A percentile compares a stretch with the other conserved stretches of the same genome.
Evolutionary conservation across 1,284 basidiomycete genomes (phyloP).

Genomic region (Phaffia rhodozyma): DNA sequence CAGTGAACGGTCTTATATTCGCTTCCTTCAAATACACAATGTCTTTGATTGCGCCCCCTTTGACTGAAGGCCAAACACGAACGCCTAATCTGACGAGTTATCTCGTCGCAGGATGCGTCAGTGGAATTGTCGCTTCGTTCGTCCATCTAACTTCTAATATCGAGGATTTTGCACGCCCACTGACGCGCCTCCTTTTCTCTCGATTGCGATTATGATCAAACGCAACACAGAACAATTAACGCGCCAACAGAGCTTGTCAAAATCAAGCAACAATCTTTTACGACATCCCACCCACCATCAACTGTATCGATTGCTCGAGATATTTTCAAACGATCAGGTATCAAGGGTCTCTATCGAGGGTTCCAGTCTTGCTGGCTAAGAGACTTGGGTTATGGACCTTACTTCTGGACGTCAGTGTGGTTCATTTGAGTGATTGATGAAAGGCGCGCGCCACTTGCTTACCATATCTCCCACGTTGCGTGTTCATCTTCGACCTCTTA

Average conservation of each 20-base stretch:
- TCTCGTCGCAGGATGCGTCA: conserved; percentile 11
- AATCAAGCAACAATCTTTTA: conserved; percentile 12
- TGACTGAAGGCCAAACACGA: not conserved
- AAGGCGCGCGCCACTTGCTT: not conserved
- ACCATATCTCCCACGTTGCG: not conserved
- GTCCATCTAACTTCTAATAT: not conserved
- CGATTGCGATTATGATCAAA: not conserved
- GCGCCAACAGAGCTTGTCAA: conserved; percentile 15
- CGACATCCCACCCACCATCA: not conserved
- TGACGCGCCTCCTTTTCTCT: not conserved
- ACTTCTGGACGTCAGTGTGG: conserved; percentile 10
- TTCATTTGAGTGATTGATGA: not conserved
- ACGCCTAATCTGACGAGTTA: not conserved
- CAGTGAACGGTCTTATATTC: conserved; percentile 16
- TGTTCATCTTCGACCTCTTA: not conserved
- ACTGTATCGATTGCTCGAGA: not conserved
- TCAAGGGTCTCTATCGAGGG: conserved; percentile 4
- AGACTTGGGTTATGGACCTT: conserved; percentile 15
- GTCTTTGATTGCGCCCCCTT: not conserved
- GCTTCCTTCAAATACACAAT: conserved; percentile 13
- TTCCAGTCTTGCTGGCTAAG: conserved; percentile 4
- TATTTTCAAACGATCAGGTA: not conserved
- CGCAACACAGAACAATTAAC: conserved; percentile 8
- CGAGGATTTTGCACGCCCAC: not conserved
- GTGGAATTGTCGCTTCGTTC: conserved; percentile 11